Base-by-base conservation (phyloP, 495 filamentous ascomycete species). In the Podospora conica region DNA sequence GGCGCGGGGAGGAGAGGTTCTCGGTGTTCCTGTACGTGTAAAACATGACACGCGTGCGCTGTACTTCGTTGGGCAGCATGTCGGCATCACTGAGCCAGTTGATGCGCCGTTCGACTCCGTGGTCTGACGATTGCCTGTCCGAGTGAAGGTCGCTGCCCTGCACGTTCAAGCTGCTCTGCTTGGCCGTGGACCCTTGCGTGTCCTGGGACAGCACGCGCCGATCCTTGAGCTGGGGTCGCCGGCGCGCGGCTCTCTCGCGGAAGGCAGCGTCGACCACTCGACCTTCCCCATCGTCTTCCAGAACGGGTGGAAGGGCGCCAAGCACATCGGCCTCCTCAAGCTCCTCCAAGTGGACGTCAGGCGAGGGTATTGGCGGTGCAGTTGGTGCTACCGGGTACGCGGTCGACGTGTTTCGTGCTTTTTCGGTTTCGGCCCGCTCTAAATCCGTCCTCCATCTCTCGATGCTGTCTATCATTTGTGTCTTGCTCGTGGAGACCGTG, bases 81-180 rank as follows among this genome's bases (percentile, higher is more conserved):
- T 68, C 63, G 2, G 28, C 24, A 33, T 68, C 66, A 55, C 63
- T 68, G 53, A 68, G 63, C 66, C 66, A 68, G 58, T 68, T 68
- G 58, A 65, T 59, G 53, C 66, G 63, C 21, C 63, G 22, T n/a
- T 65, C 66, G 15, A 55, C 12, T 10, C 58, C 58, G 10, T 53
- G 66, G 9, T 68, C 66, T 20, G 66, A 68, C 9, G 66, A 68
- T 21, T 63, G 66, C 18, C 66, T 53, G 31, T 68, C 66, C 10
- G 66, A 68, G 18, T 58, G 27, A 2, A 68, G 60, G 20, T 68
- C 66, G 23, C 29, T 68, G 53, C 23, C 65, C 66, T 11, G 24
- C 15, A 18, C 40, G 40, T 48, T 48, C 40, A 48, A 3, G 40
- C 40, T 48, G 40, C 40, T 48, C 40, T 48, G 40, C n/a, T 48